Percentiles rank a stretch among this genome's conserved stretches.
These are phyloP conservation scores for Fistulifera solaris DNA, from an alignment of 108 stramenopile species.

Conservation along the genomic window DNA sequence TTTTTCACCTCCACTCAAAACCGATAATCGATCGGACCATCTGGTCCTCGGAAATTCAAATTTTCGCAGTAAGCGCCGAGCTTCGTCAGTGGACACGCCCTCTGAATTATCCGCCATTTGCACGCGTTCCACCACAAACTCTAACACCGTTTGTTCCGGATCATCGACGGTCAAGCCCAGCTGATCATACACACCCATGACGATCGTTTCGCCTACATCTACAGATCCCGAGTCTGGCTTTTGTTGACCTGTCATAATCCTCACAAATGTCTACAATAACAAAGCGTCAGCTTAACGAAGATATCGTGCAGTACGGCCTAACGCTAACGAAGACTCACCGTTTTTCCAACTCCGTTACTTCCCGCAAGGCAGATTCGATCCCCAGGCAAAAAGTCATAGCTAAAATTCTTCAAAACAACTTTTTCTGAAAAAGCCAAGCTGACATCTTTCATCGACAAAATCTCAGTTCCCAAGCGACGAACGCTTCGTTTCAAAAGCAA, in stretches of 20 bases:
- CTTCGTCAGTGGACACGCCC: slow-evolving; percentile 54
- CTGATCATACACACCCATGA: slow-evolving; percentile 79
- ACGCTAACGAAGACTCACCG: not conserved
- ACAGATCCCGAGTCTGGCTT: slow-evolving; percentile 43
- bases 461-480: slow-evolving; percentile 53
- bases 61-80: slow-evolving; percentile 57
- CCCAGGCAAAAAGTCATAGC: slow-evolving; percentile 66
- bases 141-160: slow-evolving; percentile 54
- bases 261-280: slow-evolving; percentile 57
- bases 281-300: not conserved
- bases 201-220: slow-evolving; percentile 71
- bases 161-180: slow-evolving; percentile 51
- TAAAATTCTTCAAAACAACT: slow-evolving; percentile 64
- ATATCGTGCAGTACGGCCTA: not conserved
- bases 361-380: slow-evolving; percentile 83
- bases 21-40: slow-evolving; percentile 65
- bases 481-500: not conserved
- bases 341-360: slow-evolving; percentile 66
- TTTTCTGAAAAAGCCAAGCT: slow-evolving; percentile 57
- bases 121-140: slow-evolving; percentile 65
- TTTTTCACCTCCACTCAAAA: slow-evolving; percentile 75
- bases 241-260: slow-evolving; percentile 48
- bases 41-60: slow-evolving; percentile 62
- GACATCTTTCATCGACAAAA: slow-evolving; percentile 47
- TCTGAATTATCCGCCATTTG: slow-evolving; percentile 20